These are phyloP conservation scores for Suillus discolor DNA, from an alignment of 768 basidiomycete genomes.

Conservation along the genomic window DNA sequence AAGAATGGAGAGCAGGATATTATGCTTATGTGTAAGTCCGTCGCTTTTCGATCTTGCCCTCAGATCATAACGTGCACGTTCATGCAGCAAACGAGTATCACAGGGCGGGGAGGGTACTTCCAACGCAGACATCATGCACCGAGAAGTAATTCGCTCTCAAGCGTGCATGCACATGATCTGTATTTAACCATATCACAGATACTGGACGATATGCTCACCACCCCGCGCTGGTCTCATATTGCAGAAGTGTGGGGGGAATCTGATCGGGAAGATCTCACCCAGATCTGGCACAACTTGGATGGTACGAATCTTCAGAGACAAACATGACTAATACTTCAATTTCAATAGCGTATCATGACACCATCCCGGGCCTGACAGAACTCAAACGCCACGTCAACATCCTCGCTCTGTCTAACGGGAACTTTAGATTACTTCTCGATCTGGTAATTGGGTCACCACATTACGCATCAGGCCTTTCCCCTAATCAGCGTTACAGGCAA, in stretches of 20 bases:
- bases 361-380: constrained; percentile 46
- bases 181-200: constrained; percentile 39
- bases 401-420: constrained; percentile 64
- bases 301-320: constrained; percentile 35
- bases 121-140: constrained; percentile 59
- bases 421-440: constrained; percentile 59
- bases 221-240: constrained; percentile 53
- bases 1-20: constrained; percentile 61
- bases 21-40: constrained; percentile 23
- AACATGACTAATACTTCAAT: neutral
- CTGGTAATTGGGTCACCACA: constrained; percentile 42
- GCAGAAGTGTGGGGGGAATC: constrained; percentile 44
- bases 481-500: constrained; percentile 45
- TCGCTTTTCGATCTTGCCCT: neutral
- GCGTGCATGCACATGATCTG: neutral
- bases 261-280: constrained; percentile 46
- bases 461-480: neutral
- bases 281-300: constrained; percentile 62
- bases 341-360: constrained; percentile 58
- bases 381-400: constrained; percentile 56
- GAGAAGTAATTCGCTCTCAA: constrained; percentile 39
- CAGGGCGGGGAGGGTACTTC: constrained; percentile 46
- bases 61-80: neutral
- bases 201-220: constrained; percentile 54
- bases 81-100: constrained; percentile 47